phyloP scores from a whole-genome alignment of 1,284 basidiomycete genomes.

The Agroathelia rolfsii region DNA sequence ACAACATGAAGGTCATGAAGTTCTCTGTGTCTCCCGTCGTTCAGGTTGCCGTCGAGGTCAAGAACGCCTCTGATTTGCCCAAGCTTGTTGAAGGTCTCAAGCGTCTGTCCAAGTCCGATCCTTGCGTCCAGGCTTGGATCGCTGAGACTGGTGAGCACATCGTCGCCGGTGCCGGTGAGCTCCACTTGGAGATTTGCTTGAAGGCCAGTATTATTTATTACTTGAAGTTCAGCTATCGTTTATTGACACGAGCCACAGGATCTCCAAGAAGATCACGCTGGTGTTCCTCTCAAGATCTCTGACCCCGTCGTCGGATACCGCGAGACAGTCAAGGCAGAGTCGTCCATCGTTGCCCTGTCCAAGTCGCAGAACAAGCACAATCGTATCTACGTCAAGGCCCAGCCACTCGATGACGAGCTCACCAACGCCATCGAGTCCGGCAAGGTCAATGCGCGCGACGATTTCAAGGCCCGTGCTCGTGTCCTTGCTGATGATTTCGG shows the following conservation, averaged over 20 bases:
- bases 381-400: slow-evolving; percentile 90
- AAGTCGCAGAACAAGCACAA: slow-evolving; percentile 99
- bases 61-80: slow-evolving; percentile 98
- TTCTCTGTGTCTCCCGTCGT: slow-evolving; percentile 99
- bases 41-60: slow-evolving; percentile 98
- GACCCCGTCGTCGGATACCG: slow-evolving; percentile 98
- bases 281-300: slow-evolving; percentile 98
- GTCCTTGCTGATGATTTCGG: slow-evolving; percentile 92
- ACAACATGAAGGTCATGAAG: slow-evolving; percentile 99
- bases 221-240: slow-evolving; percentile 4
- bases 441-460: slow-evolving; percentile 85
- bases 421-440: slow-evolving; percentile 89
- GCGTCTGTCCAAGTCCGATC: slow-evolving; percentile 99
- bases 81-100: slow-evolving; percentile 99
- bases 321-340: slow-evolving; percentile 97
- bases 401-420: slow-evolving; percentile 92
- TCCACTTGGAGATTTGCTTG: slow-evolving; percentile 99
- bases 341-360: slow-evolving; percentile 91
- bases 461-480: slow-evolving; percentile 96
- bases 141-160: slow-evolving; percentile 94
- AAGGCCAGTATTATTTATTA: slow-evolving; percentile 47
- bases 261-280: slow-evolving; percentile 98
- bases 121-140: slow-evolving; percentile 97
- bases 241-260: slow-evolving; percentile 40
- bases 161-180: slow-evolving; percentile 97